Evolutionary conservation across 352 stramenopile genomes (phyloP).

Genomic region (Phytophthora citricola): DNA sequence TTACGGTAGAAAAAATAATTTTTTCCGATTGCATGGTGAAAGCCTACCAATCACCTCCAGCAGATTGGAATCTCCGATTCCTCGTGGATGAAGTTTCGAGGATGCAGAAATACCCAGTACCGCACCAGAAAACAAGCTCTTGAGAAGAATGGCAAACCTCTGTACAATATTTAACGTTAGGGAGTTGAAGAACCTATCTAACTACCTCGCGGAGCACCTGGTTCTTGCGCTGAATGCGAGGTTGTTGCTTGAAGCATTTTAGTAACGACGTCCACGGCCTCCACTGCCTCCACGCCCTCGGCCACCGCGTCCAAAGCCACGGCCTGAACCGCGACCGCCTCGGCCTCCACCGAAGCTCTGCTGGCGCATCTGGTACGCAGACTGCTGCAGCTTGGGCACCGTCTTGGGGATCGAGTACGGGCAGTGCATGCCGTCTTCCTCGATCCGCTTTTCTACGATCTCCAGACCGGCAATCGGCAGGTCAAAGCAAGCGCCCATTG

Average conservation of each 20-base stretch:
- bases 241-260: constrained; percentile 26
- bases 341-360: constrained; percentile 53
- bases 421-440: constrained; percentile 58
- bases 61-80: constrained; percentile 6
- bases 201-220: constrained; percentile 26
- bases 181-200: constrained; percentile 38
- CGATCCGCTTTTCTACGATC: constrained; percentile 78
- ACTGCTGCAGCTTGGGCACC: constrained; percentile 81
- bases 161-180: constrained; percentile 52
- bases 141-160: constrained; percentile 34
- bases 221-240: constrained; percentile 13
- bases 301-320: constrained; percentile 38
- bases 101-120: neutral
- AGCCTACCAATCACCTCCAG: constrained; percentile 18
- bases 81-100: neutral
- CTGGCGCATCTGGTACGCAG: constrained; percentile 56
- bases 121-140: no score
- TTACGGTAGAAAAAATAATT: no score
- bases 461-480: constrained; percentile 73
- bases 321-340: constrained; percentile 43
- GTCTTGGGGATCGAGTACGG: constrained; percentile 83
- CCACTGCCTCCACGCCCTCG: constrained; percentile 47
- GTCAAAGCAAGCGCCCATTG: constrained; percentile 92
- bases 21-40: neutral
- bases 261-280: constrained; percentile 40